Evolutionary conservation across 1,284 basidiomycete species (phyloP), one percentile per base, ranked within the genome.

Genomic region (Malassezia japonica): DNA sequence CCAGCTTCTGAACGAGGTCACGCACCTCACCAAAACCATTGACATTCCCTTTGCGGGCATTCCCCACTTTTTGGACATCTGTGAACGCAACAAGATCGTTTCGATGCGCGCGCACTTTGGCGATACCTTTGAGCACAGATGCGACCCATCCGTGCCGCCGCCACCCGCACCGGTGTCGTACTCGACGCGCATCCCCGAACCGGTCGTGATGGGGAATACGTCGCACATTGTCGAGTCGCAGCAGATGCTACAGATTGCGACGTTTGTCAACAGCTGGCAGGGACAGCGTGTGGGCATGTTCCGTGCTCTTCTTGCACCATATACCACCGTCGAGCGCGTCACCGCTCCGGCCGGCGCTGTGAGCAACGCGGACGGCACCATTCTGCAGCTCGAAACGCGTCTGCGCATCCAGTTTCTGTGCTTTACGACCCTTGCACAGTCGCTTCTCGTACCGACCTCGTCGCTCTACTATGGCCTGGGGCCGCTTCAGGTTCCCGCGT

Each of bases 241-340:
- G 12, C 34, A 46, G 10, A 38, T 54, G 40, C 28, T 40, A 31
- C 48, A 49, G 34, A 18, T 42, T n/a, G 27, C 38, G 8, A 23
- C 44, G 0, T 57, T 53, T 21, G 43, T 34, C 23, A 58, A 50
- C 31, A 56, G 57, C n/a, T 60, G 57, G 57, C 55, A 50, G 27
- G 37, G 39, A 6, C 55, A 57, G 16, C 37, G 40, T 15, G 23
- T 48, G 6, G 55, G 55, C 18, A 44, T 41, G 27, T 20, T 55
- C 2, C 50, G 56, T 1, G 55, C 31, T 0, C 33, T 44, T 3
- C 36, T 60, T 6, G 21, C 50, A 8, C 46, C 57, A 3, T 44
- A 41, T 25, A 43, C 56, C 1, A 34, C 31, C 13, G 46, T 53
- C 15, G 36, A 50, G 16, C 23, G 38, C 23, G 45, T 34, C 4